Percentiles rank a stretch among this genome's conserved stretches.
Conservation (phyloP, 352 stramenopile species). For the Pseudoperonospora humuli region DNA sequence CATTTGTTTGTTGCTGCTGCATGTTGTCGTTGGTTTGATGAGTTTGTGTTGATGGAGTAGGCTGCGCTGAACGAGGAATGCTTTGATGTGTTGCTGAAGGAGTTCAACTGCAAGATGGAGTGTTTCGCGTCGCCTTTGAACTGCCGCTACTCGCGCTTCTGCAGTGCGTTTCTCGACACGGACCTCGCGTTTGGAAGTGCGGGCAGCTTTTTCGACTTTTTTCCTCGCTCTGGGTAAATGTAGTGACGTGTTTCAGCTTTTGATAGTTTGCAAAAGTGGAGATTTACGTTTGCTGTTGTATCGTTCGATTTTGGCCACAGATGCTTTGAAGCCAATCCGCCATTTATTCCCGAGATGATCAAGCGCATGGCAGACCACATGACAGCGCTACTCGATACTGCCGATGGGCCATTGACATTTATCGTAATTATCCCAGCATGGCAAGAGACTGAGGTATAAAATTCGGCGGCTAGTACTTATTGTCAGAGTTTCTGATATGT, state of each 20-base stretch:
- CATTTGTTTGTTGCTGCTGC: neutral
- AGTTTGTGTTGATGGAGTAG: conserved; percentile 12
- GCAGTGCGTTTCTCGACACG: conserved; percentile 85
- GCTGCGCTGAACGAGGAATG: conserved; percentile 86
- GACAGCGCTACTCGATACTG: conserved; percentile 58
- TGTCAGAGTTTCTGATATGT: too few species aligned
- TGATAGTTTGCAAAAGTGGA: neutral
- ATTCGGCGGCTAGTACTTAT: too few species aligned
- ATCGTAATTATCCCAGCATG: conserved; percentile 89
- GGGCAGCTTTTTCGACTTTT: conserved; percentile 91
- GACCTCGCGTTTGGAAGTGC: conserved; percentile 86
- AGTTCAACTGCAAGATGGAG: conserved; percentile 90
- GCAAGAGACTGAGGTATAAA: conserved; percentile 62
- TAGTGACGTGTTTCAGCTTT: neutral
- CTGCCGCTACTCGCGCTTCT: conserved; percentile 86
- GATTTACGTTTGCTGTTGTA: neutral
- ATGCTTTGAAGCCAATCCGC: conserved; percentile 92
- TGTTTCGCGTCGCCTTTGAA: conserved; percentile 94
- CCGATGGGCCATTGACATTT: conserved; percentile 76
- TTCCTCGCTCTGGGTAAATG: conserved; percentile 67
- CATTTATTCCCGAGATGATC: conserved; percentile 91
- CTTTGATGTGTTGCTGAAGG: conserved; percentile 86
- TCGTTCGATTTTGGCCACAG: conserved; percentile 12
- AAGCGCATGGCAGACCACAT: conserved; percentile 86
- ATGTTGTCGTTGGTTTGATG: neutral